Evolutionary conservation across 352 stramenopile genomes (phyloP), one percentile per base, ranked within the genome.

Genomic region (Phytophthora tentaculata): DNA sequence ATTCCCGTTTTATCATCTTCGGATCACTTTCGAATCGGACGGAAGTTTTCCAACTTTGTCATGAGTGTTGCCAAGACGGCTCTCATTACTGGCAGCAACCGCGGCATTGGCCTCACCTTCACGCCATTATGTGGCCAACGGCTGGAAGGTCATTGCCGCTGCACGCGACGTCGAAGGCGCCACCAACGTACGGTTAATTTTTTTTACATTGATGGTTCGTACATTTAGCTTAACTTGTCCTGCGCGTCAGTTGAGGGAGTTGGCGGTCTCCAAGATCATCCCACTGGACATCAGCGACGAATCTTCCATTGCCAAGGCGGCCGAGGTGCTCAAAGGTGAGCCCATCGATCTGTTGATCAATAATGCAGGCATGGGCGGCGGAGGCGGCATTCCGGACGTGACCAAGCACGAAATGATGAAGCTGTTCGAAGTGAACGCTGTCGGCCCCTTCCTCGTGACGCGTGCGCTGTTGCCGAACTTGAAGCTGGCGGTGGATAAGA

Each of bases 271-370:
- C 43, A 80, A 75, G 64, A 56, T 80, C 41, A 49, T 80, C 29
- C 47, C 57, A 28, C 56, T 80, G 24, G 73, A 80, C 49, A 70
- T 69, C 48, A 73, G 56, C 20, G 61, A 77, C 45, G 69, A 77
- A 49, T 29, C 26, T 23, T 89, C 79, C 13, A 81, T 90, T 23
- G 7, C 64, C 12, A 64, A 63, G 16, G 80, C 73, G 5, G 76
- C 74, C 14, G 68, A 77, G 54, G 28, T 61, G 26, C 64, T 89
- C n/a, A 61, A 85, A 35, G 65, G 56, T 23, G 79, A 81, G 44
- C 62, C 73, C 12, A 83, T 92, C 57, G 80, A 90, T 47, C 32
- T 90, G 35, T 49, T 91, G 4, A 76, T 89, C 54, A 89, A 92
- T 67, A 91, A 91, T 50, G 84, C 82, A 12, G 80, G 79, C 26